Conservation (phyloP, 2,329 filamentous ascomycete species). For the Penicillium sp. region DNA sequence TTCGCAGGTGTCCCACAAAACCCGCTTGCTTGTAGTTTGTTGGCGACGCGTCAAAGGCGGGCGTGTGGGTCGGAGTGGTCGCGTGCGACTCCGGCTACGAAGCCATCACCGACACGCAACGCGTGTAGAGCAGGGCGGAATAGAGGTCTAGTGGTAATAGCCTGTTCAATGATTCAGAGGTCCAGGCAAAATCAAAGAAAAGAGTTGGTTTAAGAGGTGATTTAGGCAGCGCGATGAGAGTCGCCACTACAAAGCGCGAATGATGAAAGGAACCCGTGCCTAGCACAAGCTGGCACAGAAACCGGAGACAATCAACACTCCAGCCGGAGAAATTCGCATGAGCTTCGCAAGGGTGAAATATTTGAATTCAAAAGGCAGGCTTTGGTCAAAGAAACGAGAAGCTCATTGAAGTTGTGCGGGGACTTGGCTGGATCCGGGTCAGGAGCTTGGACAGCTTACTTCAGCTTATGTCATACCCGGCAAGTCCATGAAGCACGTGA, state of each 20-base stretch:
- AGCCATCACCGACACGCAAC: conserved; percentile 25
- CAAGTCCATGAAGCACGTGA: not conserved
- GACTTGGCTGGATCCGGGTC: conserved; percentile 8
- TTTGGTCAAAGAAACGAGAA: conserved; percentile 14
- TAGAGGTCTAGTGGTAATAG: not conserved
- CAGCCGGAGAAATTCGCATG: not conserved
- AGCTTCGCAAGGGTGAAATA: not conserved
- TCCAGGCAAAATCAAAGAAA: not conserved
- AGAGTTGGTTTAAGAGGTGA: conserved; percentile 1
- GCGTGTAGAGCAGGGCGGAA: conserved; percentile 10
- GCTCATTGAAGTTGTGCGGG: conserved; percentile 20
- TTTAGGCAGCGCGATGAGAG: conserved; percentile 10
- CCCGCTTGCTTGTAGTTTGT: not conserved
- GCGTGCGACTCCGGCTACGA: conserved; percentile 21
- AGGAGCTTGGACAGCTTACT: conserved; percentile 15
- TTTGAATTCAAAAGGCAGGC: conserved; percentile 1
- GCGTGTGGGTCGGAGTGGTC: conserved; percentile 16
- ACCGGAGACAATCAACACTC: conserved; percentile 8
- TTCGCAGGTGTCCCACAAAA: not conserved
- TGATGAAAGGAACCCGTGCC: conserved; percentile 12
- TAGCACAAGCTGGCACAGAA: conserved; percentile 14
- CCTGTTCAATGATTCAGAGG: not conserved
- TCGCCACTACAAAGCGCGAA: conserved; percentile 20
- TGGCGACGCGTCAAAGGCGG: conserved; percentile 5
- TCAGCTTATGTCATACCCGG: conserved; percentile 24